Evolutionary conservation across 805 yeast genomes (phyloP).

Genomic region (Naumovozyma dairenensis): DNA sequence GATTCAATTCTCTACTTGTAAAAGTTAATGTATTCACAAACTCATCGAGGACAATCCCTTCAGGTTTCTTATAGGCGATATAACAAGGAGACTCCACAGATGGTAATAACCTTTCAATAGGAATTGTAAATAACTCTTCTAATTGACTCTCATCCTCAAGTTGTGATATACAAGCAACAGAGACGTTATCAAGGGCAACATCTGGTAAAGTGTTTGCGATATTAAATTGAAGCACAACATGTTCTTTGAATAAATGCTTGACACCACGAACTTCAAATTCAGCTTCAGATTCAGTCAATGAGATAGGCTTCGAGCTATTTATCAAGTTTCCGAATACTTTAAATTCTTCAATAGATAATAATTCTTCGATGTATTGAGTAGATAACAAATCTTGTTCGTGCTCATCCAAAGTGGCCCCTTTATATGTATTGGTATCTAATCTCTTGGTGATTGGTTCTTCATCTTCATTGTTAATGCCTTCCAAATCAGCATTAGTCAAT

Average conservation of each 20-base stretch:
- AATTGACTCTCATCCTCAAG: slow-evolving; percentile 36
- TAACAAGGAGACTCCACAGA: slow-evolving; percentile 64
- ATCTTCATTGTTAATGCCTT: slow-evolving; percentile 21
- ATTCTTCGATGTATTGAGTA: slow-evolving; percentile 61
- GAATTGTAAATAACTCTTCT: slow-evolving; percentile 62
- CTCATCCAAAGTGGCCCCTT: slow-evolving; percentile 24
- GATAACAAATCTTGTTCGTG: slow-evolving; percentile 34
- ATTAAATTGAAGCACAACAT: slow-evolving; percentile 70
- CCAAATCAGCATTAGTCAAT: slow-evolving; percentile 16
- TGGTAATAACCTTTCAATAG: slow-evolving; percentile 65
- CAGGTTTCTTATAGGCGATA: slow-evolving; percentile 58
- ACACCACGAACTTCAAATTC: slow-evolving; percentile 82
- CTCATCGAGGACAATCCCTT: slow-evolving; percentile 36
- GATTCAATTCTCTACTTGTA: slow-evolving; percentile 70
- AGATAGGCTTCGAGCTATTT: slow-evolving; percentile 53
- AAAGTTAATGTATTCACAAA: slow-evolving; percentile 64
- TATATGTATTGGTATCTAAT: slow-evolving; percentile 15
- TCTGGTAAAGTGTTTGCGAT: slow-evolving; percentile 78
- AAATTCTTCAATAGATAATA: slow-evolving; percentile 64
- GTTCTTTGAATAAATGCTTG: slow-evolving; percentile 70
- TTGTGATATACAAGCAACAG: slow-evolving; percentile 59
- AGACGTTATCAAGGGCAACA: slow-evolving; percentile 65
- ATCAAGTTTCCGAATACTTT: slow-evolving; percentile 63
- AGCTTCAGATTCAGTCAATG: slow-evolving; percentile 83
- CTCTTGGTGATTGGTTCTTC: slow-evolving; percentile 16